Percentiles rank a stretch among this genome's conserved stretches.
Conservation (phyloP, 257 asterid species). For the Solanum lignicaule region DNA sequence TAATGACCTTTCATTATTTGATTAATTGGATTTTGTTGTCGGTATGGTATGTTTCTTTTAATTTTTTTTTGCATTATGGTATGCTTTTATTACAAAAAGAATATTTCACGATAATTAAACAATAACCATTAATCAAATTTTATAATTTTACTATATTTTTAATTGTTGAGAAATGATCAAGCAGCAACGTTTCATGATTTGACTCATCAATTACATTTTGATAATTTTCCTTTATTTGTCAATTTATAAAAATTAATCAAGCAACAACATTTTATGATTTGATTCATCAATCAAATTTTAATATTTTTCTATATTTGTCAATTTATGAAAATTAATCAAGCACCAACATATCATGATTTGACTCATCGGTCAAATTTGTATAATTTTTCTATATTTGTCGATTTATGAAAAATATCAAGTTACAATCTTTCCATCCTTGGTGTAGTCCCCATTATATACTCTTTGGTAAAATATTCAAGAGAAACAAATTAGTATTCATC, state of each 20-base stretch:
- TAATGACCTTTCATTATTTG: not conserved
- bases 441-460: not conserved
- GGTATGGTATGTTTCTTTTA: not conserved
- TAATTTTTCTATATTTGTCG: not conserved
- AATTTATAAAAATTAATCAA: not conserved
- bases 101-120: not conserved
- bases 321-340: not conserved
- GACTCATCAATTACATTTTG: not conserved
- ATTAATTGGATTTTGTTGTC: not conserved
- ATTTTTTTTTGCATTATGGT: not conserved
- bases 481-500: not conserved
- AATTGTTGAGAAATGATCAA: not conserved
- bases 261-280: not conserved
- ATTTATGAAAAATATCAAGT: not conserved
- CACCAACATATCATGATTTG: not conserved
- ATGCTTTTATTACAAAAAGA: not conserved
- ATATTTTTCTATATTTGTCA: not conserved
- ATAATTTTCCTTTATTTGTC: not conserved
- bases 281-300: not conserved
- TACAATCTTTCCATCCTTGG: not conserved
- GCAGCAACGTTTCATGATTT: not conserved
- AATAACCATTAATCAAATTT: not conserved
- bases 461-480: not conserved
- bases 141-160: not conserved
- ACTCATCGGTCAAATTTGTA: not conserved